Conservation (phyloP, 73 alveolate genomes). For the Paramecium sonneborni region DNA sequence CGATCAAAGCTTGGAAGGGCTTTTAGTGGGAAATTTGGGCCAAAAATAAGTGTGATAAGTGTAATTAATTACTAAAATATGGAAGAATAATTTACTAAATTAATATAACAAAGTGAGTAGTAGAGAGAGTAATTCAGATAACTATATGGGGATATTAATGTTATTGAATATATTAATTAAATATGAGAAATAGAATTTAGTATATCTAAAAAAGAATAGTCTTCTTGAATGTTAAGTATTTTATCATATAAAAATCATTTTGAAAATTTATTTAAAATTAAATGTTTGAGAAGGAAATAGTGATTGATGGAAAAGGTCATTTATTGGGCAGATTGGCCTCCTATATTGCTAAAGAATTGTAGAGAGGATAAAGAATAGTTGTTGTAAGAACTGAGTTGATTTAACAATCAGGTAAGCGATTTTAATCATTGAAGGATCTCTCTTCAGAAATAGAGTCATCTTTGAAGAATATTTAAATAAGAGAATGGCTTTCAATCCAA, state of each 20-base stretch:
- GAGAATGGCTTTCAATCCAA: constrained; percentile 96
- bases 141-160: neutral
- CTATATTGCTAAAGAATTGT: constrained; percentile 95
- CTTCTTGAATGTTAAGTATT: neutral
- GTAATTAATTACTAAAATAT: constrained; percentile 53
- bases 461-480: constrained; percentile 90
- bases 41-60: constrained; percentile 64
- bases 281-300: constrained; percentile 95
- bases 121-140: neutral
- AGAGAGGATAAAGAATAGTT: constrained; percentile 92
- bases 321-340: constrained; percentile 99
- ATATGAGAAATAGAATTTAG: neutral
- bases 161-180: neutral
- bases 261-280: constrained; percentile 29
- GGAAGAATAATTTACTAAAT: constrained; percentile 30
- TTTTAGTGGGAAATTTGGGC: constrained; percentile 65
- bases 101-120: neutral
- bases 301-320: constrained; percentile 99
- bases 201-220: neutral
- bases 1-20: constrained; percentile 65
- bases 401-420: constrained; percentile 73
- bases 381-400: constrained; percentile 93
- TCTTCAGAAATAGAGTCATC: constrained; percentile 67
- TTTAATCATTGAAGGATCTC: constrained; percentile 47
- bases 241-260: constrained; percentile 18